Conservation (phyloP, 2,329 filamentous ascomycete genomes). For the Colletotrichum filicis region DNA sequence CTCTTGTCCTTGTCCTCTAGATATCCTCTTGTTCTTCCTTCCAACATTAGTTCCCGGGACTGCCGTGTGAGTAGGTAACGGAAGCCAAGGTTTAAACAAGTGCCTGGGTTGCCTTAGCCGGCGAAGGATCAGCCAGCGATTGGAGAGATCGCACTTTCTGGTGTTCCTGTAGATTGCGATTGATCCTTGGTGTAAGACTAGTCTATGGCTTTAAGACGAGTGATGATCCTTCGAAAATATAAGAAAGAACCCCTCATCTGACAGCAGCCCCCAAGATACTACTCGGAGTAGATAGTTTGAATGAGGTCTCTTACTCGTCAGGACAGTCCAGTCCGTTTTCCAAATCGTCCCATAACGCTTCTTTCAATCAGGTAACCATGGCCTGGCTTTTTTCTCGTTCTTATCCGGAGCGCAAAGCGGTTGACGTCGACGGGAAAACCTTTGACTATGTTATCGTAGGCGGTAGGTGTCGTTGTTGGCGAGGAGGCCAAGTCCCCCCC, state of each 20-base stretch:
- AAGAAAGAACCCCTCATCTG: neutral
- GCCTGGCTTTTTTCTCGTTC: slow-evolving; percentile 41
- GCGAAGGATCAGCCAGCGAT: neutral
- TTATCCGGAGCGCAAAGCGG: slow-evolving; percentile 39
- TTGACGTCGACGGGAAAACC: slow-evolving; percentile 39
- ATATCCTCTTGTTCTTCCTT: neutral
- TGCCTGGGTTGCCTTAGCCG: too few relatives aligned
- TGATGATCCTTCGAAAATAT: neutral
- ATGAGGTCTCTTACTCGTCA: neutral
- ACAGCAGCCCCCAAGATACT: neutral
- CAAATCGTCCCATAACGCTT: neutral
- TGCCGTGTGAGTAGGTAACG: neutral
- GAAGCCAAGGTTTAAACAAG: neutral
- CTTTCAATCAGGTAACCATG: neutral
- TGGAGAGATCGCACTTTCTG: neutral
- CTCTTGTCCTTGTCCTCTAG: neutral
- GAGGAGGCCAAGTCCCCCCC: neutral
- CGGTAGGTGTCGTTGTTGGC: slow-evolving; percentile 36
- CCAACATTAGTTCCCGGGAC: neutral
- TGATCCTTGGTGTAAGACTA: neutral
- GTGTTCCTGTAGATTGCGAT: neutral
- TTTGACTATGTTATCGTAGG: slow-evolving; percentile 61
- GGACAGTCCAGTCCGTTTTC: neutral
- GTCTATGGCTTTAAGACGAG: neutral
- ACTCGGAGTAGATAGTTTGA: neutral